A percentile compares a stretch with the other conserved stretches of the same genome.
These are phyloP conservation scores for Apium graveolens DNA, from an alignment of 129 eudicot genomes.

Conservation along the genomic window DNA sequence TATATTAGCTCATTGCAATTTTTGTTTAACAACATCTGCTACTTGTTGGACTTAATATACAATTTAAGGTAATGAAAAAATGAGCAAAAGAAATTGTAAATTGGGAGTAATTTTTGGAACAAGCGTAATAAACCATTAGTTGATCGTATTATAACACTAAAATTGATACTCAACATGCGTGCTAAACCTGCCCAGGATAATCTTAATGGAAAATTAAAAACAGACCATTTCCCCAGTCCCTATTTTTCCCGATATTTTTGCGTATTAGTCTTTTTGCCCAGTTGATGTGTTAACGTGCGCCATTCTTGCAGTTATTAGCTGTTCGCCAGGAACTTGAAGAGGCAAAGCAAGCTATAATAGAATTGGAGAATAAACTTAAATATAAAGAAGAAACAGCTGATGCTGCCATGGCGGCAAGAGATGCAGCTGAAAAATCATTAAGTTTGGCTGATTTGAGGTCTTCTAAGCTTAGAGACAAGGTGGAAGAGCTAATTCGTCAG, in stretches of 20 bases:
- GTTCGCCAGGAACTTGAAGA: constrained; percentile 76
- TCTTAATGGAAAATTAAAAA: background rate
- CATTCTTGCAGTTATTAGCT: constrained; percentile 47
- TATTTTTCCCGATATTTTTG: background rate
- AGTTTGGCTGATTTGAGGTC: constrained; percentile 74
- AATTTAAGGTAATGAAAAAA: background rate
- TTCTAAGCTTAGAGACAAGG: constrained; percentile 62
- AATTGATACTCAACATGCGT: background rate
- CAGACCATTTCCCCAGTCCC: background rate
- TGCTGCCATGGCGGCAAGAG: constrained; percentile 98
- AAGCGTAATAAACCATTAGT: background rate
- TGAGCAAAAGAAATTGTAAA: background rate
- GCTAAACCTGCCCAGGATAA: background rate
- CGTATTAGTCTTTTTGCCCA: background rate
- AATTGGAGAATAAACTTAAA: constrained; percentile 70
- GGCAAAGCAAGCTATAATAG: constrained; percentile 55
- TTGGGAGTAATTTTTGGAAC: background rate
- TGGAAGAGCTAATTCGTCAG: constrained; percentile 84
- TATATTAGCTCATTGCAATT: background rate
- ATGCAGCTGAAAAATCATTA: constrained; percentile 79
- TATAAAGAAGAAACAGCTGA: constrained; percentile 87
- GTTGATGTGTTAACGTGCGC: background rate
- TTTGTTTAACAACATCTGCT: background rate
- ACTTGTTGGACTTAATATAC: background rate
- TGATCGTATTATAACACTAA: background rate